phyloP scores from a whole-genome alignment of 2,329 filamentous ascomycete species.

The Bipolaris oryzae region DNA sequence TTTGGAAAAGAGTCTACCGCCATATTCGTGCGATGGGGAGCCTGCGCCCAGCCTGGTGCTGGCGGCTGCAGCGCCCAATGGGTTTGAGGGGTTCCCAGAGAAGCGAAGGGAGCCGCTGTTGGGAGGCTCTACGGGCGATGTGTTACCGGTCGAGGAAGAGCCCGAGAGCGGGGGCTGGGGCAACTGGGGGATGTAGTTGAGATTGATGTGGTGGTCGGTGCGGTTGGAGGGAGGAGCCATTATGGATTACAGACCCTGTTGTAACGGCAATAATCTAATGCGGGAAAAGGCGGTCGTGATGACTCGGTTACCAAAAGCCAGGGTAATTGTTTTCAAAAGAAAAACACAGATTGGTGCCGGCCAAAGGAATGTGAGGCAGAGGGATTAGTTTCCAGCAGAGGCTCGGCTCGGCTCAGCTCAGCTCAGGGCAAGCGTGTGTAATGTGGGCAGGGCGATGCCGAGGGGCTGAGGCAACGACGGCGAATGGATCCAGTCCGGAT shows the following conservation, averaged over 20 bases:
- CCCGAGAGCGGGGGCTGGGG: slow-evolving; percentile 73
- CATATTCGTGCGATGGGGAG: slow-evolving; percentile 93
- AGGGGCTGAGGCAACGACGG: slow-evolving; percentile 8
- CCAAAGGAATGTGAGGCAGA: slow-evolving; percentile 50
- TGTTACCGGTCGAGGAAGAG: slow-evolving; percentile 80
- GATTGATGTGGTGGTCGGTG: slow-evolving; percentile 80
- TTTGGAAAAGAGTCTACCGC: slow-evolving; percentile 82
- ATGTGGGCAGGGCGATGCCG: slow-evolving; percentile 32
- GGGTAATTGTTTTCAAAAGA: slow-evolving; percentile 37
- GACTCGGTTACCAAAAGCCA: slow-evolving; percentile 48
- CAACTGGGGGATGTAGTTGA: slow-evolving; percentile 77
- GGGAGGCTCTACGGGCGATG: slow-evolving; percentile 78
- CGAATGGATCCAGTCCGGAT: slow-evolving; percentile 38
- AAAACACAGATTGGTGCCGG: slow-evolving; percentile 47
- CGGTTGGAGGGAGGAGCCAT: slow-evolving; percentile 79
- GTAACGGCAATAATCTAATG: slow-evolving; percentile 31
- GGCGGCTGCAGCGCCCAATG: slow-evolving; percentile 57
- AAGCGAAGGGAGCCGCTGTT: slow-evolving; percentile 69
- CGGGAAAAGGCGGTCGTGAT: slow-evolving; percentile 34
- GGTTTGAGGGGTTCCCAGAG: slow-evolving; percentile 70
- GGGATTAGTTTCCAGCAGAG: slow-evolving; percentile 43
- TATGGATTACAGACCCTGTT: slow-evolving; percentile 72
- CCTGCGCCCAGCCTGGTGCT: slow-evolving; percentile 80
- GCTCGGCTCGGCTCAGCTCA: slow-evolving; percentile 19
- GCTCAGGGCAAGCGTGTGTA: slow-evolving; percentile 29